phyloP scores from a whole-genome alignment of 140 eudicot genomes.

The Ambrosia hybrid region DNA sequence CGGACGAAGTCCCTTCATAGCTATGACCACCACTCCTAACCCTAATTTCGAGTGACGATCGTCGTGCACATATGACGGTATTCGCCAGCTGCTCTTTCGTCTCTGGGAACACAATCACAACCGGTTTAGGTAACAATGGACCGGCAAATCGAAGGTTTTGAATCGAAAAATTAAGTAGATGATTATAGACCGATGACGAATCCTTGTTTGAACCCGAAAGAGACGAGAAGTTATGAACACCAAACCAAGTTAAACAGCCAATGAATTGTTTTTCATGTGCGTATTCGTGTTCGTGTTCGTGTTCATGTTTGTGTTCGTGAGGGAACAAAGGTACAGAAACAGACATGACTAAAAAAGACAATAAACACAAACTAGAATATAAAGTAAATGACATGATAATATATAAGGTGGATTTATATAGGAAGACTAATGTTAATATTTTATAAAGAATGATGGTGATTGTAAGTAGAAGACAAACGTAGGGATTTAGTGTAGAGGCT shows the following conservation, averaged over 20 bases:
- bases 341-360: not conserved
- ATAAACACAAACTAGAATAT: too few species aligned
- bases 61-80: constrained; percentile 44
- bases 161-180: constrained; percentile 58
- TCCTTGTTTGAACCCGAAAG: constrained; percentile 39
- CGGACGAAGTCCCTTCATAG: constrained; percentile 72
- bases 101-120: constrained; percentile 60
- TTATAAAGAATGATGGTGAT: constrained; percentile 24
- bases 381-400: not conserved
- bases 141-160: constrained; percentile 71
- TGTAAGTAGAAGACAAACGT: constrained; percentile 28
- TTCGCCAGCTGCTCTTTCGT: constrained; percentile 46
- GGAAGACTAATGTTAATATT: not conserved
- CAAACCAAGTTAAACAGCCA: constrained; percentile 45
- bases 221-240: constrained; percentile 50
- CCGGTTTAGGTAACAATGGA: constrained; percentile 52
- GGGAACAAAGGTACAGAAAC: constrained; percentile 19
- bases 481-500: constrained; percentile 18
- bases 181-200: constrained; percentile 28
- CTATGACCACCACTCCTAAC: constrained; percentile 87
- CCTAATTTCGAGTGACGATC: constrained; percentile 43
- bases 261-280: constrained; percentile 29
- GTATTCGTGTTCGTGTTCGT: not conserved
- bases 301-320: constrained; percentile 19
- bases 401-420: constrained; percentile 27